Conservation (phyloP, 2,329 filamentous ascomycete species). For the Fusarium sambucinum region DNA sequence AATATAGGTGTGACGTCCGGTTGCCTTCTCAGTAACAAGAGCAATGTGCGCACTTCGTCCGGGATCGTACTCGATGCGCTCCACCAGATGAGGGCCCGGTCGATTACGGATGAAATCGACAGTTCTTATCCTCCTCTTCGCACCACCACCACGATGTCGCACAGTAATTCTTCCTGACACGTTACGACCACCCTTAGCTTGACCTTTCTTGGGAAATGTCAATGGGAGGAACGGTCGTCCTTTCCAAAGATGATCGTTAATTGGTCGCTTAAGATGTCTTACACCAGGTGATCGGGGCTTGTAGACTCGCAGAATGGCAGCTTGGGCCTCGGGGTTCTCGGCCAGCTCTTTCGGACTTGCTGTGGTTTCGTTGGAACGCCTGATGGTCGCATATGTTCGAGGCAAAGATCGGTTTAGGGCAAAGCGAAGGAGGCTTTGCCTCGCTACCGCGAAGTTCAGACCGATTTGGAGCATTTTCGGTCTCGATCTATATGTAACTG, state of each 20-base stretch:
- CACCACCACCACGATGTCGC: constrained; percentile 90
- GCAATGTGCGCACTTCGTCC: constrained; percentile 94
- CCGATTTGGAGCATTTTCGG: constrained; percentile 51
- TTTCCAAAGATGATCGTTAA: constrained; percentile 98
- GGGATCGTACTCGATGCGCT: constrained; percentile 96
- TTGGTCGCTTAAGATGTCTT: constrained; percentile 88
- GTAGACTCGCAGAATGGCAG: constrained; percentile 79
- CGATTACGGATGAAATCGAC: constrained; percentile 87
- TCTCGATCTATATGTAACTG: neutral
- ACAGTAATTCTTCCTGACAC: constrained; percentile 87
- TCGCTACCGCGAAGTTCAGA: constrained; percentile 48
- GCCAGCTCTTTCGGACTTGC: constrained; percentile 42
- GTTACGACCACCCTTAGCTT: constrained; percentile 92
- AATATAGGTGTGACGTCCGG: constrained; percentile 86
- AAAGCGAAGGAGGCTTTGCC: constrained; percentile 49
- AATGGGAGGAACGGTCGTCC: constrained; percentile 84
- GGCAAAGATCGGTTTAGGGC: constrained; percentile 45
- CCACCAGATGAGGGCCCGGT: constrained; percentile 86
- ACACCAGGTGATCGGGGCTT: constrained; percentile 93
- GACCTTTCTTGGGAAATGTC: constrained; percentile 92
- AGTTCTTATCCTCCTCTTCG: constrained; percentile 89
- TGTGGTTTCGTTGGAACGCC: constrained; percentile 36
- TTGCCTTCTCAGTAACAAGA: constrained; percentile 80
- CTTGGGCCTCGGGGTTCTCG: constrained; percentile 49
- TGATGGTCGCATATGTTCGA: constrained; percentile 51